phyloP scores from a whole-genome alignment of 1,284 basidiomycete species.

The Exobasidium rhododendri region DNA sequence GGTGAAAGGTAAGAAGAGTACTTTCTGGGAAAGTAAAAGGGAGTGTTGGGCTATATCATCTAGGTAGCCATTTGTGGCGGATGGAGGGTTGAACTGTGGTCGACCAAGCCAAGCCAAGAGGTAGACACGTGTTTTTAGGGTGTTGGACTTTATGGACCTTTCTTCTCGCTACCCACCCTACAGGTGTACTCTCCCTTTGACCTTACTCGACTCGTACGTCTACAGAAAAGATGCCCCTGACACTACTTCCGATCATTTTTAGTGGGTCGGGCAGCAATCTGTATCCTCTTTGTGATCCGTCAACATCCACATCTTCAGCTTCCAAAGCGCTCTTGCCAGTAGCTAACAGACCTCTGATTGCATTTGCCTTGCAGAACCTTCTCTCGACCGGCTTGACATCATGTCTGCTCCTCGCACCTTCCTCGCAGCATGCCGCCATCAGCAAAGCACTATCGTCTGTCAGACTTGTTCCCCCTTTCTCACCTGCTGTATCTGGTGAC shows the following conservation, averaged over 20 bases:
- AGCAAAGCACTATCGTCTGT: slow-evolving; percentile 41
- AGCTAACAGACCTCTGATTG: slow-evolving; percentile 50
- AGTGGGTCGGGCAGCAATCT: slow-evolving; percentile 47
- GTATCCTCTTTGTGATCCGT: slow-evolving; percentile 43
- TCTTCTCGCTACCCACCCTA: too few relatives aligned
- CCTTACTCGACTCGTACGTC: too few relatives aligned
- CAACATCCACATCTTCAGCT: slow-evolving; percentile 9
- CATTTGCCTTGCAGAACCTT: slow-evolving; percentile 48
- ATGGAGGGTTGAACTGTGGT: too few relatives aligned
- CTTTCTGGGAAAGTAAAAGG: too few relatives aligned
- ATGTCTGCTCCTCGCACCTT: slow-evolving; percentile 46
- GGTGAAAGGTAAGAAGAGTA: too few relatives aligned
- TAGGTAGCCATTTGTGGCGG: too few relatives aligned
- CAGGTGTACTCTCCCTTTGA: too few relatives aligned
- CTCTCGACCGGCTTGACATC: slow-evolving; percentile 42
- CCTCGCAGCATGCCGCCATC: slow-evolving; percentile 40
- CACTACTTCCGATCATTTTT: slow-evolving; percentile 43
- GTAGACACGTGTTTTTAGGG: too few relatives aligned
- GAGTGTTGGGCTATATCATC: too few relatives aligned
- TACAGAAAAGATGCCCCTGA: not conserved
- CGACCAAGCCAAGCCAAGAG: too few relatives aligned
- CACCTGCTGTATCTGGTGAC: slow-evolving; percentile 17
- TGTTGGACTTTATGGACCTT: too few relatives aligned
- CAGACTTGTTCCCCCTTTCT: slow-evolving; percentile 34
- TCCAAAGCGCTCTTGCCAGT: slow-evolving; percentile 51